phyloP scores from a whole-genome alignment of 257 asterid species.

The Asclepias syriaca region DNA sequence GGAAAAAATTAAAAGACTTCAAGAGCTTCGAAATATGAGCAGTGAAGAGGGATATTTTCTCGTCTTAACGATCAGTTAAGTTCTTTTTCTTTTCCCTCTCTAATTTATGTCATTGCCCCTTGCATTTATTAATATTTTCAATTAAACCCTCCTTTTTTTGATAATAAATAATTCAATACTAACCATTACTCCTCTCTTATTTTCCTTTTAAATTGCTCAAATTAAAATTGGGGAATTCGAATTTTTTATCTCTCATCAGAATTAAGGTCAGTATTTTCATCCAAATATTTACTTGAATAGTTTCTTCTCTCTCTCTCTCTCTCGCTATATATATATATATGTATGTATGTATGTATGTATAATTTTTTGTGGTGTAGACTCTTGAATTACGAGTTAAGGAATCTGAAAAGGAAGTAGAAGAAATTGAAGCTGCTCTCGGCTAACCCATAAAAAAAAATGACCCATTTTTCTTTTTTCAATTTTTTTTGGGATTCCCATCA shows the following conservation, averaged over 20 bases:
- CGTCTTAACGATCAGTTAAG: too few species aligned
- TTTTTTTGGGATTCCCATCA: neutral
- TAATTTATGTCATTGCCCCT: too few species aligned
- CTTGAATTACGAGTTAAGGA: neutral
- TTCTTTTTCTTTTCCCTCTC: too few species aligned
- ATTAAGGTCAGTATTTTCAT: neutral
- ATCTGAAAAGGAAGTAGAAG: neutral
- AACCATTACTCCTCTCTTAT: neutral
- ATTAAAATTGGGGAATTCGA: neutral
- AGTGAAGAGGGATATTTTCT: too few species aligned
- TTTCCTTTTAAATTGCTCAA: too few species aligned
- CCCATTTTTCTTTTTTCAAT: neutral
- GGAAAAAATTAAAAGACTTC: too few species aligned
- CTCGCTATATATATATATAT: too few species aligned
- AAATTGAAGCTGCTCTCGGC: neutral
- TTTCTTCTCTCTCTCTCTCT: neutral
- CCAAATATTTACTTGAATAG: too few species aligned
- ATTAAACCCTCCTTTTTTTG: too few species aligned
- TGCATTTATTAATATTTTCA: too few species aligned
- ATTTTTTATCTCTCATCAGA: constrained; percentile 1
- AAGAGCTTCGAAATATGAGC: too few species aligned
- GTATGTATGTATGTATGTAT: too few species aligned
- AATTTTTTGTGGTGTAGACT: neutral
- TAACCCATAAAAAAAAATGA: neutral
- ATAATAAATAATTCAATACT: neutral